phyloP scores from a whole-genome alignment of 2,329 filamentous ascomycete species.

The Trichoderma sp. region DNA sequence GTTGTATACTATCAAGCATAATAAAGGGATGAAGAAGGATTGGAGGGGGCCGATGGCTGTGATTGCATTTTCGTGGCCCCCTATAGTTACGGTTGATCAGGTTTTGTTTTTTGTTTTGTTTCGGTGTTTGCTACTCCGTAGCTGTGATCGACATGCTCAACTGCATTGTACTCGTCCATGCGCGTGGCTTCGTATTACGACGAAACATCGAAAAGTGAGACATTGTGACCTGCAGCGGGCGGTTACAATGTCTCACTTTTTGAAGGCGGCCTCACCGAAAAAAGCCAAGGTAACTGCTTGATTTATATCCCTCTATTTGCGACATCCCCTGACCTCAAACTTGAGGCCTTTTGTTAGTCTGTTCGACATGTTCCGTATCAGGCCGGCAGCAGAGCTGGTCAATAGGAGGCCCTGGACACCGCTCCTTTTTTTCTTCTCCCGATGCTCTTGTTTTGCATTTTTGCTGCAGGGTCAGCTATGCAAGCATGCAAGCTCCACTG shows the following conservation, averaged over 20 bases:
- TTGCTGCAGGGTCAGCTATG: not conserved
- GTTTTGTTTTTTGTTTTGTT: not conserved
- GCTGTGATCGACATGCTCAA: not conserved
- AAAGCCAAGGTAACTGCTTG: not conserved
- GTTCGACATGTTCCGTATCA: not conserved
- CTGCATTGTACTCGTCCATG: not conserved
- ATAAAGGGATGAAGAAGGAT: not conserved
- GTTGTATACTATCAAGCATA: not conserved
- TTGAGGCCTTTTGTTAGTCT: slow-evolving; percentile 9
- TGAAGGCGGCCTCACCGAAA: not conserved
- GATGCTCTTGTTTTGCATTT: not conserved
- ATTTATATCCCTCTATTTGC: not conserved
- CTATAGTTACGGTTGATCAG: not conserved
- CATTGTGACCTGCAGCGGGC: not conserved
- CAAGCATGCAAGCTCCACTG: not conserved
- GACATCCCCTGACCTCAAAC: not conserved
- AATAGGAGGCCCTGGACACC: not conserved
- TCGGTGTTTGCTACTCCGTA: not conserved
- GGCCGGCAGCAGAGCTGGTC: not conserved
- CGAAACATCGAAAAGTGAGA: not conserved
- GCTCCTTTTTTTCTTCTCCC: slow-evolving; percentile 4
- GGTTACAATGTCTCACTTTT: not conserved
- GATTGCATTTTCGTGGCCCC: not conserved
- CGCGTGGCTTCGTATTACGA: not conserved
- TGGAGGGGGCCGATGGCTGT: not conserved